Percentiles rank a stretch among this genome's conserved stretches.
These are phyloP conservation scores for Arthroderma uncinatum DNA, from an alignment of 2,329 filamentous ascomycete species.

Conservation along the genomic window DNA sequence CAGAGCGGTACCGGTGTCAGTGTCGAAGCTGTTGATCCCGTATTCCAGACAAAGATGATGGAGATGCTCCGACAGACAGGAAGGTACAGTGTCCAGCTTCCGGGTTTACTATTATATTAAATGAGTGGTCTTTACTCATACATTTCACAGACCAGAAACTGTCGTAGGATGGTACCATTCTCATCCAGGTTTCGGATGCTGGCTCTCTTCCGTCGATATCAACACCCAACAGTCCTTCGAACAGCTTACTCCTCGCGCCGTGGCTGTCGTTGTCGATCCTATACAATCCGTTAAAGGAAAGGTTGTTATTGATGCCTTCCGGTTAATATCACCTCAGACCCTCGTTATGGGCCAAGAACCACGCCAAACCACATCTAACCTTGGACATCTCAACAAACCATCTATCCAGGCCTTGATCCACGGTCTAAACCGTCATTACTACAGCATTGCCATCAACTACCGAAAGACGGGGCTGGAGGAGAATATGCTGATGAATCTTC, in stretches of 20 bases:
- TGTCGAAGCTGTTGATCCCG: constrained; percentile 94
- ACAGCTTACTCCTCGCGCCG: constrained; percentile 89
- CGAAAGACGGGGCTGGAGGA: constrained; percentile 94
- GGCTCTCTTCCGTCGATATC: constrained; percentile 97
- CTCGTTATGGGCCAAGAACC: constrained; percentile 97
- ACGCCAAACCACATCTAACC: constrained; percentile 91
- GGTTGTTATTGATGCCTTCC: constrained; percentile 98
- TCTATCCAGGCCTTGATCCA: constrained; percentile 99
- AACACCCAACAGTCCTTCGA: constrained; percentile 99
- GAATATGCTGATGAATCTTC: constrained; percentile 99
- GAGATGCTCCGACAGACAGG: constrained; percentile 98
- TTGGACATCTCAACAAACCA: constrained; percentile 96
- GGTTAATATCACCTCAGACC: constrained; percentile 93
- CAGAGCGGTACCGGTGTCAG: constrained; percentile 97
- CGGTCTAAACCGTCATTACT: constrained; percentile 96
- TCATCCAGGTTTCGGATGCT: constrained; percentile 97
- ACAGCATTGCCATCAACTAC: constrained; percentile 97
- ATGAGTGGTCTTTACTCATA: background rate
- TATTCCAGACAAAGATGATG: constrained; percentile 99
- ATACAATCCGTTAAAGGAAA: constrained; percentile 99
- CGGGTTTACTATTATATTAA: background rate
- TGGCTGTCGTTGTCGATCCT: constrained; percentile 94
- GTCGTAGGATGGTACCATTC: constrained; percentile 99
- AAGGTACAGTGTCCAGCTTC: constrained; percentile 46
- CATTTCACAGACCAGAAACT: constrained; percentile 64